Percentiles rank a stretch among this genome's conserved stretches.
phyloP scores from a whole-genome alignment of 2,329 filamentous ascomycete genomes.

The Pezicula radicicola region DNA sequence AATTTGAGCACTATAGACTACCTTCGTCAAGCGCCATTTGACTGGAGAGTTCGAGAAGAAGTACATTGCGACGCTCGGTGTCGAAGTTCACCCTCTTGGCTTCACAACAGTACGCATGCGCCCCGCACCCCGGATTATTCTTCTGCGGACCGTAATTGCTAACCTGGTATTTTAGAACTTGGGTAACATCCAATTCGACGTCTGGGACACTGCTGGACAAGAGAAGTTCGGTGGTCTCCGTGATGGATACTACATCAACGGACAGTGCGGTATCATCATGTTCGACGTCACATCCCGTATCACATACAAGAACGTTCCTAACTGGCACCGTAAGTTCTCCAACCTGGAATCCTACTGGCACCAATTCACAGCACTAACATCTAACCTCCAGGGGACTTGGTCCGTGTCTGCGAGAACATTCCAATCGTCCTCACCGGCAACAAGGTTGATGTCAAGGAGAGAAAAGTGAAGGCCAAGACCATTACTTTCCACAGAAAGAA shows the following conservation, averaged over 20 bases:
- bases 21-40: constrained; percentile 99
- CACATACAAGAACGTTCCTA: constrained; percentile 99
- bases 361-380: constrained; percentile 9
- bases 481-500: constrained; percentile 99
- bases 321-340: constrained; percentile 91
- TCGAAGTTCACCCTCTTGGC: constrained; percentile 96
- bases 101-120: constrained; percentile 86
- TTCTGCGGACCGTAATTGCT: constrained; percentile 10
- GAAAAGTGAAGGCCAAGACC: constrained; percentile 99
- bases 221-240: constrained; percentile 99
- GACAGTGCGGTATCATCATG: constrained; percentile 99
- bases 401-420: constrained; percentile 99
- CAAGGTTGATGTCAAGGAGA: constrained; percentile 99
- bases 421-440: constrained; percentile 97
- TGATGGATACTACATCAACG: constrained; percentile 99
- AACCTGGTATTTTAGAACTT: constrained; percentile 63
- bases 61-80: constrained; percentile 99
- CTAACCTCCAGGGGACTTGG: constrained; percentile 74
- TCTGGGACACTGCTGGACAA: constrained; percentile 98
- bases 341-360: not conserved
- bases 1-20: constrained; percentile 63
- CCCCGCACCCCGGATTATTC: constrained; percentile 4
- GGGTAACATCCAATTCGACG: constrained; percentile 96
- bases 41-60: constrained; percentile 99
- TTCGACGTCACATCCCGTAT: constrained; percentile 99